Conservation (phyloP, 257 asterid genomes). For the Galeopsis tetrahit region DNA sequence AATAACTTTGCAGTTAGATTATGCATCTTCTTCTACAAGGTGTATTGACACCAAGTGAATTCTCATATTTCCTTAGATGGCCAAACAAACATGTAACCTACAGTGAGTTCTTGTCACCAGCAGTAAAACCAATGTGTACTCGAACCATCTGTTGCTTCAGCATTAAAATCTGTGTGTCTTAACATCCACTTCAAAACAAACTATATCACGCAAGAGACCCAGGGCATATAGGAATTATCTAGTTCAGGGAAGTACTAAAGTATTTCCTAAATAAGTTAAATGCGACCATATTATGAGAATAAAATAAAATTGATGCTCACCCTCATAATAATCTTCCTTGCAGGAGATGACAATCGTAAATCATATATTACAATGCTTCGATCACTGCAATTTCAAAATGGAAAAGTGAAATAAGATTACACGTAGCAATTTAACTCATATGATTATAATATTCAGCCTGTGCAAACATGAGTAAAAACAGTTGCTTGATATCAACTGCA, state of each 20-base stretch:
- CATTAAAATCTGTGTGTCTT: background rate
- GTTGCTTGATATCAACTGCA: slow-evolving; percentile 6
- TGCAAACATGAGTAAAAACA: slow-evolving; percentile 19
- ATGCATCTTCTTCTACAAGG: background rate
- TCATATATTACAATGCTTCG: slow-evolving; percentile 90
- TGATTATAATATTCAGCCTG: slow-evolving; percentile 22
- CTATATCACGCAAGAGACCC: background rate
- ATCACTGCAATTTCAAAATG: slow-evolving; percentile 62
- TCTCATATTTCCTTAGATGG: slow-evolving; percentile 12
- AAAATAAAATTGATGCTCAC: slow-evolving; percentile 43
- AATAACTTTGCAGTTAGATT: background rate
- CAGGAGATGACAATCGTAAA: slow-evolving; percentile 76
- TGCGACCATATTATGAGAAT: background rate
- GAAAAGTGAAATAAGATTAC: slow-evolving; percentile 18
- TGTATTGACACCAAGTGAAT: background rate
- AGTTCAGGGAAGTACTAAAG: background rate
- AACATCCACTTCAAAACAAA: background rate
- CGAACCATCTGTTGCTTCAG: background rate
- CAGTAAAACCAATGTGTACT: background rate
- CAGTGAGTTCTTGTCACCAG: background rate
- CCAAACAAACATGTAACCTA: background rate
- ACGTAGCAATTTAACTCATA: slow-evolving; percentile 20
- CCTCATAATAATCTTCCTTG: slow-evolving; percentile 82
- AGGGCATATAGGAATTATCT: background rate
- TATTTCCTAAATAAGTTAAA: background rate